Base-by-base conservation (phyloP, 2,329 filamentous ascomycete species). In the Beauveria brongniartii region DNA sequence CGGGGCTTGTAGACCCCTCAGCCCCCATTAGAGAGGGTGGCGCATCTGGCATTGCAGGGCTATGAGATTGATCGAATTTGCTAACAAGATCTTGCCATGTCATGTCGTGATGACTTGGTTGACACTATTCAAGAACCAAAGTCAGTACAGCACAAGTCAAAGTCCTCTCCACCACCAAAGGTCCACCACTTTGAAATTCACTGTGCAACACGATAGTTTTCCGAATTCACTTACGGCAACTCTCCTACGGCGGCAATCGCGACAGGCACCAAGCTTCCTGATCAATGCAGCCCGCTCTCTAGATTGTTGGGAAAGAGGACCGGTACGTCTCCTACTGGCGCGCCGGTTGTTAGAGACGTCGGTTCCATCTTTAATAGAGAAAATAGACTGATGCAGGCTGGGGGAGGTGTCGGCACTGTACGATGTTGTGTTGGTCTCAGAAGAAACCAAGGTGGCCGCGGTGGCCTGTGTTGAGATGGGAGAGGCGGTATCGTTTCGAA, bases 251-350 rank as follows among this genome's bases (percentile, higher is more conserved):
- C 81, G 77, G 65, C 82, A 85, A 66, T 84, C 81, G 40, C 70
- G 67, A 67, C 82, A 85, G 53, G 82, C 82, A 61, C 82, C 82
- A 58, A 85, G 73, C 69, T 84, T 85, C 66, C 82, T 74, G 63
- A 85, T 85, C 61, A 85, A 69, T 51, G 82, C 82, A 52, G 82
- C 82, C 69, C 81, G 81, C 66, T 84, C 81, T 69, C 82, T 78
- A 67, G 84, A 83, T 64, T 81, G 76, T 59, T 82, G 78, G 37
- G 82, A 83, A 64, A 85, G 74, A 63, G 82, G 82, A 47, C 82
- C 82, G 64, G 82, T 85, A 61, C 82, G 80, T 70, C 82, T 78
- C 67, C 82, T 79, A 69, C 80, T 84, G 64, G 81, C 75, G 67
- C 81, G 80, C 66, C 80, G 80, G 69, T 74, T 77, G 68, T 78